Base-by-base conservation (phyloP, 176 grass and related monocot species). In the Musa itinerans region DNA sequence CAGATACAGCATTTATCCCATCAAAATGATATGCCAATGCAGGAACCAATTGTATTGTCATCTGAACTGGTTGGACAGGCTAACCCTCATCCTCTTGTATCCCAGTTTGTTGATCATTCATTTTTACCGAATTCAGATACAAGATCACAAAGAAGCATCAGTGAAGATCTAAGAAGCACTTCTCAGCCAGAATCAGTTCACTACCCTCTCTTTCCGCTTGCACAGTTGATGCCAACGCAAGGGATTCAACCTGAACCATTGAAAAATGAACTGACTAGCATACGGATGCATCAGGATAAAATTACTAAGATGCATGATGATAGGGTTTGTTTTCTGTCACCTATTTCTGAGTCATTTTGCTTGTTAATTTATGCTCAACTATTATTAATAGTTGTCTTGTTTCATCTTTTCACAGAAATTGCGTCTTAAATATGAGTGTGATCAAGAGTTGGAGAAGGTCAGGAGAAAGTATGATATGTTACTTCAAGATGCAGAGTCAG, bases 391-490 rank as follows among this genome's bases (percentile, higher is more conserved):
- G 73, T 55, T 49, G 52, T 53, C 67, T 82, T 56, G 13, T 65
- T 23, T 81, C 78, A n/a, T 72, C 84, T 69, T 19, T 83, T 69
- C 52, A 76, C 83, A 98, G 94, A 87, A 80, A 83, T 17, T 78
- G 71, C 78, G 81, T 82, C 78, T 93, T 78, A 75, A 74, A 78
- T 70, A 51, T 5, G 82, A 89, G 50, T 83, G 84, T 79, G 85
- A 75, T 65, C 78, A 86, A 93, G 90, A 98, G 73, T 64, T 98
- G 8, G 86, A 91, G 68, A 91, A 75, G 65, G 50, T 93, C 70
- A 90, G 79, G 68, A 84, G 51, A n/a, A 93, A 85, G 74, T 98
- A 91, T 82, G 88, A 93, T 73, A 82, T 80, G 69, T 84, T 91
- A 77, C 75, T 91, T 74, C 63, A 91, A 69, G 81, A 90, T 70